phyloP scores from a whole-genome alignment of 1,284 basidiomycete species.

The Thelephora terrestris region DNA sequence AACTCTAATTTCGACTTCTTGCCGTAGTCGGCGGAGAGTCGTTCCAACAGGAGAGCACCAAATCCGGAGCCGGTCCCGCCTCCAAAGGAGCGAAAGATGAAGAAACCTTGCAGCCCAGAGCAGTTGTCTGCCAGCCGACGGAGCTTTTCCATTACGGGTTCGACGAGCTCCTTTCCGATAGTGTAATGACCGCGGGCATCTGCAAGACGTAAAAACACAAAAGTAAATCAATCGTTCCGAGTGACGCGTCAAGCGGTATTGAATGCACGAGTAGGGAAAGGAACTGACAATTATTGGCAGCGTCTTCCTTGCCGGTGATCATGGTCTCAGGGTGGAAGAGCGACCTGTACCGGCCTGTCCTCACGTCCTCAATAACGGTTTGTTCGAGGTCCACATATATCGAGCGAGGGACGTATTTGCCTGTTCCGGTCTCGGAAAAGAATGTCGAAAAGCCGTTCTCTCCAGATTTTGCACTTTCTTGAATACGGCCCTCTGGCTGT shows the following conservation, averaged over 20 bases:
- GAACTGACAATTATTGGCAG: conserved; percentile 92
- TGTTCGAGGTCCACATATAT: conserved; percentile 97
- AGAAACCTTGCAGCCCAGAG: conserved; percentile 97
- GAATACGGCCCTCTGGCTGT: conserved; percentile 54
- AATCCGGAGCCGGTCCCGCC: conserved; percentile 99
- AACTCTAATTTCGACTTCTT: conserved; percentile 99
- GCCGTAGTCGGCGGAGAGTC: conserved; percentile 95
- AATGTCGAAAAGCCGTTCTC: conserved; percentile 96
- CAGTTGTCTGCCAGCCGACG: conserved; percentile 97
- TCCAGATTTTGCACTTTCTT: conserved; percentile 40
- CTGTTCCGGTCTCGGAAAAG: conserved; percentile 85
- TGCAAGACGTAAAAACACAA: conserved; percentile 22
- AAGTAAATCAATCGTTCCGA: not conserved
- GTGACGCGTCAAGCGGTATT: too few species aligned
- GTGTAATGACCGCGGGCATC: conserved; percentile 99
- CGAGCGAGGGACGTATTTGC: conserved; percentile 96
- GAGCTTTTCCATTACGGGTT: conserved; percentile 91
- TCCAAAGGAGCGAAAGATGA: conserved; percentile 99
- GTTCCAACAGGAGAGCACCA: conserved; percentile 93
- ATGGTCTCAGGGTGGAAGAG: conserved; percentile 99
- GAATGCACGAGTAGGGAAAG: conserved; percentile 6
- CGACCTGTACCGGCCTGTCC: conserved; percentile 86
- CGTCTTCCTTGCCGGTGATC: conserved; percentile 99
- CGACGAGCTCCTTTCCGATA: conserved; percentile 91
- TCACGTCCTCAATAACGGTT: conserved; percentile 93